phyloP scores from a whole-genome alignment of 495 filamentous ascomycete species.

The Sordaria brevicollis region DNA sequence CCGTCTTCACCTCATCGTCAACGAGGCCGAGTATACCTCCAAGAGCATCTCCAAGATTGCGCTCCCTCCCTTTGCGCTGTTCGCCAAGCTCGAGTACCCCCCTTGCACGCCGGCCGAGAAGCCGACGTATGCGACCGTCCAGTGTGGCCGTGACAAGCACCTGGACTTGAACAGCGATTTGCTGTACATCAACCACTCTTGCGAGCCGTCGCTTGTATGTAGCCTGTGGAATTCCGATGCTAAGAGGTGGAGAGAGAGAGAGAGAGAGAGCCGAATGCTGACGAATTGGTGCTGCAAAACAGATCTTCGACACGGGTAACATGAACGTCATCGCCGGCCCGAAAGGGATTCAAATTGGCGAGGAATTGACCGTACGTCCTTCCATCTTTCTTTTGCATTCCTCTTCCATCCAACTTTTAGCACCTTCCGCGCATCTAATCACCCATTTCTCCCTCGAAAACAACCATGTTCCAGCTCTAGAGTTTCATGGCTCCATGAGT shows the following conservation, averaged over 20 bases:
- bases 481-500: too few species aligned
- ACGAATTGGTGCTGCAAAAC: not conserved
- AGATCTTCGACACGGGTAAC: slow-evolving; percentile 57
- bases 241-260: not conserved
- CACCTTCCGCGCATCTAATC: too few species aligned
- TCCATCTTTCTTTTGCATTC: not conserved
- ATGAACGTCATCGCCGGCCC: slow-evolving; percentile 53
- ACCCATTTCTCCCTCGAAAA: too few species aligned
- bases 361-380: slow-evolving; percentile 48
- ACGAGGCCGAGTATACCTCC: slow-evolving; percentile 43
- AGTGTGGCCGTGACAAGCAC: slow-evolving; percentile 50
- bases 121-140: slow-evolving; percentile 61
- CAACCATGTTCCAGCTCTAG: too few species aligned
- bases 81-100: slow-evolving; percentile 41
- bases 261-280: not conserved
- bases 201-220: slow-evolving; percentile 51
- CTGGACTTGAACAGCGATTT: slow-evolving; percentile 67
- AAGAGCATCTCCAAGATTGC: slow-evolving; percentile 50
- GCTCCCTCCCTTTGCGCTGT: slow-evolving; percentile 51
- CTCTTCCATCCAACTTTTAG: not conserved
- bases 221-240: not conserved
- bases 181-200: slow-evolving; percentile 68
- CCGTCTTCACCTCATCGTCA: slow-evolving; percentile 40
- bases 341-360: slow-evolving; percentile 44
- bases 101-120: slow-evolving; percentile 42